Conservation (phyloP, 352 stramenopile genomes). For the Chrysophaeum taylorii region DNA sequence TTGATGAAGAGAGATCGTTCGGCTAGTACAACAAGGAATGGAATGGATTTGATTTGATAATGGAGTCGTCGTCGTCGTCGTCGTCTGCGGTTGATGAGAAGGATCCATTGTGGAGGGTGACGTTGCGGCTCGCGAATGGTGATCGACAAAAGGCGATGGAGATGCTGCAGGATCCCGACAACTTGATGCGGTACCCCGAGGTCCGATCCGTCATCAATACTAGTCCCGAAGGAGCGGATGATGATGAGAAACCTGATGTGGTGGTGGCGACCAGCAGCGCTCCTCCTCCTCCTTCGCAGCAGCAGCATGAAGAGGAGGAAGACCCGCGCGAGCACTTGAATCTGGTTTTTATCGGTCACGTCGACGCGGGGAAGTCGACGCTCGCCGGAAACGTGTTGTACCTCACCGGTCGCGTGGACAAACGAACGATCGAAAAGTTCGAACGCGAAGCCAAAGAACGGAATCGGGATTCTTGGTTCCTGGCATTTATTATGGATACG, state of each 20-base stretch:
- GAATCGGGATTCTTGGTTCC: conserved; percentile 84
- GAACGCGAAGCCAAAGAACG: conserved; percentile 91
- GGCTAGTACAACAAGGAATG: no score
- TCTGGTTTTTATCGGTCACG: conserved; percentile 96
- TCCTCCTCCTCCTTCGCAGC: not conserved
- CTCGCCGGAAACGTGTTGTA: conserved; percentile 95
- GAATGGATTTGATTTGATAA: no score
- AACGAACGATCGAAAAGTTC: conserved; percentile 96
- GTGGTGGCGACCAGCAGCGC: not conserved
- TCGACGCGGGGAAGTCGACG: conserved; percentile 96
- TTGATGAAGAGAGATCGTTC: no score
- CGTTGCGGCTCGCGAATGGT: conserved; percentile 55
- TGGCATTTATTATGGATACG: conserved; percentile 99
- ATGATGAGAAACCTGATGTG: conserved; percentile 13
- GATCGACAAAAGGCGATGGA: conserved; percentile 49
- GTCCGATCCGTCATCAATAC: conserved; percentile 37
- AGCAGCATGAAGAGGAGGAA: conserved; percentile 44
- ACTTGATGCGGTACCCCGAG: conserved; percentile 56
- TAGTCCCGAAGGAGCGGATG: not conserved
- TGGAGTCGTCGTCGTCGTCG: no score
- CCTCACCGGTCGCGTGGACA: conserved; percentile 95
- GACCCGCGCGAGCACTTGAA: conserved; percentile 95
- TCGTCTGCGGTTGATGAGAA: conserved; percentile 63
- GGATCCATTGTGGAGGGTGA: conserved; percentile 61
- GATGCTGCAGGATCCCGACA: conserved; percentile 60